These are phyloP conservation scores for Pythium apleroticum DNA, from an alignment of 352 stramenopile genomes.

Conservation along the genomic window DNA sequence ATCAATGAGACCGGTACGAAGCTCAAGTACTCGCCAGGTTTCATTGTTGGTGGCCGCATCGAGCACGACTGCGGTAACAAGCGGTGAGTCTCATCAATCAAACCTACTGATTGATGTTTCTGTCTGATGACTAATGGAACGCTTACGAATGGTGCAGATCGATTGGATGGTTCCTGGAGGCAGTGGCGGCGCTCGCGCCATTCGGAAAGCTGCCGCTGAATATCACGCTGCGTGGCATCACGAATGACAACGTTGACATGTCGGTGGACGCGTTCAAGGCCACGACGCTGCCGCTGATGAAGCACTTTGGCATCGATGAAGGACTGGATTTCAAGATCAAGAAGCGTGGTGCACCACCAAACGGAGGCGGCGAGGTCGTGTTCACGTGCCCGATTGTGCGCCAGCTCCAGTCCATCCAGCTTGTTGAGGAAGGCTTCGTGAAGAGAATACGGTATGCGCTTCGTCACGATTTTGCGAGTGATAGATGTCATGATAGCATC, in stretches of 20 bases:
- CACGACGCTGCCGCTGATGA: conserved; percentile 94
- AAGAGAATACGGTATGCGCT: conserved; percentile 92
- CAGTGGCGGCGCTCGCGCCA: conserved; percentile 94
- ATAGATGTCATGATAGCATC: background rate
- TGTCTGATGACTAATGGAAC: background rate
- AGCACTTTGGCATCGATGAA: conserved; percentile 96
- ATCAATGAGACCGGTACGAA: conserved; percentile 99
- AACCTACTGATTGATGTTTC: background rate
- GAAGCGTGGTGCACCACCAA: conserved; percentile 88
- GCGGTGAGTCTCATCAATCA: conserved; percentile 28
- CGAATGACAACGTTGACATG: conserved; percentile 91
- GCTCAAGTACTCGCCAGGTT: conserved; percentile 95
- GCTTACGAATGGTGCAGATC: conserved; percentile 34
- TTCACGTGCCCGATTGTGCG: conserved; percentile 96
- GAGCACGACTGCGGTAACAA: conserved; percentile 94
- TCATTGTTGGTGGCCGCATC: conserved; percentile 94
- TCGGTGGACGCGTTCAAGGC: conserved; percentile 94
- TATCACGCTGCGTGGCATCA: conserved; percentile 94
- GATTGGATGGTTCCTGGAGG: conserved; percentile 99
- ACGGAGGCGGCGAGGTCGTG: conserved; percentile 87
- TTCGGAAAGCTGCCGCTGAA: conserved; percentile 97
- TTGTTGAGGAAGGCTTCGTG: conserved; percentile 97
- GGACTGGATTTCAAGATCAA: conserved; percentile 86
- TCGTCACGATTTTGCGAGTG: too few relatives aligned
- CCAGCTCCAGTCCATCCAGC: conserved; percentile 93